Evolutionary conservation across 2,329 filamentous ascomycete genomes (phyloP).

Genomic region (Xylariales sp.): DNA sequence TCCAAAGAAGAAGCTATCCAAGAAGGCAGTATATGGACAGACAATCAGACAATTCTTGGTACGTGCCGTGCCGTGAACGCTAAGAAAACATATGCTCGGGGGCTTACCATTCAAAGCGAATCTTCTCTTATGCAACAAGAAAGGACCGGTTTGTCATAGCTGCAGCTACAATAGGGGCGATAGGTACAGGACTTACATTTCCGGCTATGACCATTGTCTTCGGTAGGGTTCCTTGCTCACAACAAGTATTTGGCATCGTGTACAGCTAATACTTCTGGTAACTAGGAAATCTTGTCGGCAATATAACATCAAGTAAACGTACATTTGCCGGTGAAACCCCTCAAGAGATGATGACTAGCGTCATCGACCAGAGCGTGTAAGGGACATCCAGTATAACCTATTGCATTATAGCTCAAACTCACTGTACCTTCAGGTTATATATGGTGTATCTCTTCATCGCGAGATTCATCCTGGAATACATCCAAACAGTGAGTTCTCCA

Average conservation of each 20-base stretch:
- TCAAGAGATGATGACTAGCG: slow-evolving; percentile 24
- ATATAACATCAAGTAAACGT: slow-evolving; percentile 34
- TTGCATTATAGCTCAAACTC: too few species aligned
- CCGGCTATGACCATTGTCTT: slow-evolving; percentile 54
- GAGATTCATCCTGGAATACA: slow-evolving; percentile 59
- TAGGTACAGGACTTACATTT: slow-evolving; percentile 24
- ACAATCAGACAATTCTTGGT: slow-evolving; percentile 20
- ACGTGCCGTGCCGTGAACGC: too few species aligned
- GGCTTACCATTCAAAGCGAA: too few species aligned
- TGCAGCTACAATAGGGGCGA: slow-evolving; percentile 19
- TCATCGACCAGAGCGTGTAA: slow-evolving; percentile 41
- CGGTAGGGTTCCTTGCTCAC: slow-evolving; percentile 30
- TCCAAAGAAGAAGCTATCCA: slow-evolving; percentile 7
- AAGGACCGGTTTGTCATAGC: slow-evolving; percentile 20
- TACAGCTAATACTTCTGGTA: not conserved
- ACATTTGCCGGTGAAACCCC: slow-evolving; percentile 15
- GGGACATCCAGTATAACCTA: slow-evolving; percentile 13
- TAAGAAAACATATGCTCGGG: too few species aligned
- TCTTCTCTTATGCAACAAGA: slow-evolving; percentile 25
- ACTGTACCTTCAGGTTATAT: slow-evolving; percentile 58
- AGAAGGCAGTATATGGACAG: slow-evolving; percentile 15
- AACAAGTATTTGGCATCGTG: not conserved
- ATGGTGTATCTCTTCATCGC: slow-evolving; percentile 68
- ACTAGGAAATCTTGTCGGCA: slow-evolving; percentile 40
- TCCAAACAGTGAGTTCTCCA: slow-evolving; percentile 45